Conservation (phyloP, 805 yeast species). For the Candida oleophila region DNA sequence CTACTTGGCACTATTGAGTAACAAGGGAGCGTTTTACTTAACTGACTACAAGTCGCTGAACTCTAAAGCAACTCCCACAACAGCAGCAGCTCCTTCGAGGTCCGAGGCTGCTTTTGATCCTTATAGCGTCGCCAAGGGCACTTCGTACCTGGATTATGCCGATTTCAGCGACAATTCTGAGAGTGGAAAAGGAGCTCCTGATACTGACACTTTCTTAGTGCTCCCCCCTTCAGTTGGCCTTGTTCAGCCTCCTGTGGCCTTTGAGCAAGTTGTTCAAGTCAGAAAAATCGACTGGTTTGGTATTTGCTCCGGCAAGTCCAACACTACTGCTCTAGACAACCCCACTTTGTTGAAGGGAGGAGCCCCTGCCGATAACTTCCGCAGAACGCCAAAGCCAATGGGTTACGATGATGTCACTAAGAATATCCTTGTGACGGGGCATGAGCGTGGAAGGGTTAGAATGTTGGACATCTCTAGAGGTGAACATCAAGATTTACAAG, state of each 20-base stretch:
- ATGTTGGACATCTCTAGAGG: conserved; percentile 82
- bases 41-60: not conserved
- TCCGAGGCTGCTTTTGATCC: conserved; percentile 1
- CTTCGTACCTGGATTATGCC: not conserved
- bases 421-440: conserved; percentile 72
- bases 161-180: not conserved
- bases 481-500: conserved; percentile 44
- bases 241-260: conserved; percentile 71
- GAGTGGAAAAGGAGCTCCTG: conserved; percentile 47
- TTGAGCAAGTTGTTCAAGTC: conserved; percentile 48
- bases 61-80: not conserved
- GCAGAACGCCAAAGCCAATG: conserved; percentile 22
- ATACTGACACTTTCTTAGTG: conserved; percentile 37
- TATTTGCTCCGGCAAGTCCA: conserved; percentile 44
- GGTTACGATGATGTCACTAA: conserved; percentile 44
- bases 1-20: conserved; percentile 55
- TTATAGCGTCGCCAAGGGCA: not conserved
- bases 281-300: conserved; percentile 75
- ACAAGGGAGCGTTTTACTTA: conserved; percentile 65
- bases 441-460: conserved; percentile 78
- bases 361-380: conserved; percentile 51
- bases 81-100: not conserved
- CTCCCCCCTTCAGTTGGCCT: conserved; percentile 82
- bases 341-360: conserved; percentile 75
- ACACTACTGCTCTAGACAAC: conserved; percentile 29